These are phyloP conservation scores for Lachnellula hyalina DNA, from an alignment of 2,329 filamentous ascomycete genomes.

Conservation along the genomic window DNA sequence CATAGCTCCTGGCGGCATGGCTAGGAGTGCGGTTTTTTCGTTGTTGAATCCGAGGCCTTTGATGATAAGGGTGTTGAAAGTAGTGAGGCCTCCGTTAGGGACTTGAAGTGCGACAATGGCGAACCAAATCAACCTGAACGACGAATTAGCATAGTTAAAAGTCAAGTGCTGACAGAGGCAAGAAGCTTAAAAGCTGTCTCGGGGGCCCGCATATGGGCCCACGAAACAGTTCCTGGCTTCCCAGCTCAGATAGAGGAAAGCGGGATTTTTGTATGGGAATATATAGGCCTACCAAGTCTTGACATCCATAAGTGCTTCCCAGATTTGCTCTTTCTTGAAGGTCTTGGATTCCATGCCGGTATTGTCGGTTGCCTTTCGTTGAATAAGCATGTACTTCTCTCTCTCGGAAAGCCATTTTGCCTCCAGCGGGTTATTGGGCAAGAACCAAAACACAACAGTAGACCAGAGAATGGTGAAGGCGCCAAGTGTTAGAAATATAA, in stretches of 20 bases:
- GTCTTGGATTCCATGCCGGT: constrained; percentile 9
- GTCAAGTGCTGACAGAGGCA: no score
- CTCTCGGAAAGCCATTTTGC: constrained; percentile 35
- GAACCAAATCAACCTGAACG: not conserved
- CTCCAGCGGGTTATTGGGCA: constrained; percentile 43
- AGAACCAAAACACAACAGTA: constrained; percentile 17
- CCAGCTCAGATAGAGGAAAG: no score
- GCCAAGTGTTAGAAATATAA: constrained; percentile 25
- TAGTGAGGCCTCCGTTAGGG: constrained; percentile 50
- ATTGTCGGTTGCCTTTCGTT: constrained; percentile 20
- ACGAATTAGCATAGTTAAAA: no score
- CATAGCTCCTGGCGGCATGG: constrained; percentile 39
- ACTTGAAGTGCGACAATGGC: constrained; percentile 18
- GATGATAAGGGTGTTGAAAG: constrained; percentile 36
- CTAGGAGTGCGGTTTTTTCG: constrained; percentile 39
- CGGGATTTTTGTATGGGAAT: not conserved
- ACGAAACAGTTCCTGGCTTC: no score
- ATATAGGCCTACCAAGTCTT: constrained; percentile 31
- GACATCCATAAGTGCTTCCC: constrained; percentile 37
- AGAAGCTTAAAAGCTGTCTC: no score
- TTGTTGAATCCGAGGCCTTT: constrained; percentile 36
- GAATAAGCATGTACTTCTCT: constrained; percentile 38
- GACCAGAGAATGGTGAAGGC: constrained; percentile 23
- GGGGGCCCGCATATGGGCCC: no score
- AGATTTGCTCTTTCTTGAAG: constrained; percentile 14